Evolutionary conservation across 306 rosid genomes (phyloP), one percentile per base, ranked within the genome.

Genomic region (Phaseolus lunatus): DNA sequence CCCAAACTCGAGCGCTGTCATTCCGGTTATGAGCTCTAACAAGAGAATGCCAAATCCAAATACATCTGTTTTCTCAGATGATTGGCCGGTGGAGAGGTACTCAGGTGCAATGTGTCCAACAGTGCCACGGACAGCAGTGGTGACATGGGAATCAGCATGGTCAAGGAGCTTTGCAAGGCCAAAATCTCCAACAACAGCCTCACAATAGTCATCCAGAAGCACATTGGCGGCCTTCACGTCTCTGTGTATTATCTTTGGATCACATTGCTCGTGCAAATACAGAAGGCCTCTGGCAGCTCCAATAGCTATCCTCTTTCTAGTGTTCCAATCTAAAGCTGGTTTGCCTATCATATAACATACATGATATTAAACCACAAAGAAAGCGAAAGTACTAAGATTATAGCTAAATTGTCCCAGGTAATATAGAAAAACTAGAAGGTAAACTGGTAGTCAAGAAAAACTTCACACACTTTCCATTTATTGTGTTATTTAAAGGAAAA

Each of bases 91-190:
- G 27, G 99, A 95, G 73, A 95, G 99, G 80, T 95, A 95, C 83
- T 95, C 99, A 0, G 99, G 99, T 1, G 99, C 99, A 52, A 95
- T 95, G 85, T 95, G 99, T 24, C 99, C 99, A 6, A 95, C 97
- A 7, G 99, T 95, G 75, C 99, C 99, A 44, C 99, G 97, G 35
- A 95, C 99, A 50, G 97, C 99, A 58, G 99, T 95, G 23, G 99
- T 95, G 70, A 95, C 99, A 80, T 95, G 99, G 53, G 99, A 92
- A 54, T 95, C 99, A 24, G 90, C 90, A 74, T 92, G 97, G 77
- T 95, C 97, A 22, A 95, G 97, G 78, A 95, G 99, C 88, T 95
- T 95, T 54, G 99, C 99, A 48, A 95, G 97, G 73, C 99, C 99
- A 65, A 95, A 95, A 86, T 95, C 99, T 67, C 99, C 99, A 63